Evolutionary conservation across 352 stramenopile species (phyloP), one percentile per base, ranked within the genome.

Genomic region (Pythium rishiriense): DNA sequence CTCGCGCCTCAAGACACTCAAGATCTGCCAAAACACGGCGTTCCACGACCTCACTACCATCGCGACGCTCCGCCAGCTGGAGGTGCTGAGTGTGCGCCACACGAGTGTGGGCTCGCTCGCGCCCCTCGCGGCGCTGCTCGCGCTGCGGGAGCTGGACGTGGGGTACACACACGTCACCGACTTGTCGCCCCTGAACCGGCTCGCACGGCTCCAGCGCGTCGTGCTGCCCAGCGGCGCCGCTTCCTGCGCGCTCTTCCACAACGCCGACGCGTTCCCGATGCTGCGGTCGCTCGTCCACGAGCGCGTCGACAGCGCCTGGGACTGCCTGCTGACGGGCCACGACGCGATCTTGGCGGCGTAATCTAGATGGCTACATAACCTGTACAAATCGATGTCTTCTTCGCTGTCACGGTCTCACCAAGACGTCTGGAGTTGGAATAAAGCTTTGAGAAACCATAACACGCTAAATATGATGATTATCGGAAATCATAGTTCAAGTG

Each of bases 141-240:
- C 45, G 31, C 57, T 64, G 35, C 57, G 21, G 29, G 35, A 64
- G 45, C 46, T 64, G 14, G 57, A 57, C n/a, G 29, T 64, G 9
- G 46, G 33, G 31, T 35, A 43, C 33, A 64, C 46, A 7, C 33
- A 29, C 14, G 46, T 64, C 17, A 19, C 9, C 2, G n/a, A 29
- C 17, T 31, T 64, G 19, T 9, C 19, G 24, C 5, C 29, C 15
- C 25, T 64, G 22, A 11, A 9, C 1, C 3, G n/a, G 11, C 46
- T 64, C 31, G 45, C 21, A 31, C 45, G 39, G 8, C 31, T 64
- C 12, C 57, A 47, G 8, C 46, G 57, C 15, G 22, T 64, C 21
- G 45, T 45, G 31, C 57, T 64, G 17, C 46, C 46, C 1, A 12
- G 25, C 31, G 37, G 41, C 17, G 57, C 22, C 22, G 33, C 14